Evolutionary conservation across 441 rosid genomes (phyloP).

Genomic region (Rhodomyrtus psidioides): DNA sequence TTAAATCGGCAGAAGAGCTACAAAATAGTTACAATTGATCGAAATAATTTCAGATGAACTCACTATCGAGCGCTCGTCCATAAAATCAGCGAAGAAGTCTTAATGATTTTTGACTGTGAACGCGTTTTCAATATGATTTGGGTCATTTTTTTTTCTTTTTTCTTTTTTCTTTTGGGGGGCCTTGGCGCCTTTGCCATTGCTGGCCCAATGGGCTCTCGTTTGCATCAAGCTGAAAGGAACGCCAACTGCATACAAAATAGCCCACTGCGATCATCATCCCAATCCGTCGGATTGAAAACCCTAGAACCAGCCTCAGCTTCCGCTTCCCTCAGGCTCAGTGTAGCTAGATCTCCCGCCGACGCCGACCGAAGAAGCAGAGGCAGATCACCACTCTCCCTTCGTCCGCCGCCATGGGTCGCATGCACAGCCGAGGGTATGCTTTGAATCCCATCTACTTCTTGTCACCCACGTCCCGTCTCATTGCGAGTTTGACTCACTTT

Average conservation of each 20-base stretch:
- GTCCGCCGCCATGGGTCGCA: conserved; percentile 58
- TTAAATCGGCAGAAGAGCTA: no score
- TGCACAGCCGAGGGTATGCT: conserved; percentile 72
- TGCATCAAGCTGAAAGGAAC: neutral
- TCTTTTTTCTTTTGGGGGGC: no score
- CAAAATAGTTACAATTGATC: no score
- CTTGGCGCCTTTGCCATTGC: neutral
- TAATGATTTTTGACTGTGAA: no score
- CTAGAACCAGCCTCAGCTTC: neutral
- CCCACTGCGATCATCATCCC: neutral
- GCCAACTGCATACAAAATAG: neutral
- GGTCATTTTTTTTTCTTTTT: no score
- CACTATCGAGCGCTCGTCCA: no score
- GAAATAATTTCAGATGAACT: no score
- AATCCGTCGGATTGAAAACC: neutral
- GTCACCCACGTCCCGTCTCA: neutral
- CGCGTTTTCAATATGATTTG: no score
- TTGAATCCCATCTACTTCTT: neutral
- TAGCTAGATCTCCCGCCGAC: neutral
- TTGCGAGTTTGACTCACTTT: neutral
- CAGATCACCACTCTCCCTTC: neutral
- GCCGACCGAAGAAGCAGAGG: neutral
- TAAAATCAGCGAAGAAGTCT: no score
- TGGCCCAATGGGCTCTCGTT: neutral
- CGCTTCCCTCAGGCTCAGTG: neutral